Conservation (phyloP, 129 eudicot species). For the Lonicera japonica region DNA sequence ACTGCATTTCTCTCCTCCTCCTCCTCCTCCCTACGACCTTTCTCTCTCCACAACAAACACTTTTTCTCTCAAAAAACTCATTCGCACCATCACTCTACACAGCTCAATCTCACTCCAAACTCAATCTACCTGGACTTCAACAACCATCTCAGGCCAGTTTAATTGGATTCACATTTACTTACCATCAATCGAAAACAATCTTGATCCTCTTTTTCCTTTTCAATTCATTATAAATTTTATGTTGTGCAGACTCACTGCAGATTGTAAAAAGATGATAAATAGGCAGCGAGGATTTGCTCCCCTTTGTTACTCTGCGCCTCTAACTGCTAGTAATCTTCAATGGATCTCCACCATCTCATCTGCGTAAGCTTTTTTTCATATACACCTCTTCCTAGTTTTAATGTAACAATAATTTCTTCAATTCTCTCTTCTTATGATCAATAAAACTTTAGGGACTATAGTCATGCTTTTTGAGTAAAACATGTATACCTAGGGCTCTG, state of each 20-base stretch:
- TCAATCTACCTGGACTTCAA: conserved; percentile 14
- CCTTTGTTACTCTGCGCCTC: conserved; percentile 53
- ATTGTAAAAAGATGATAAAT: conserved; percentile 24
- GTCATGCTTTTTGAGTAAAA: too few relatives aligned
- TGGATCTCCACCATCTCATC: conserved; percentile 60
- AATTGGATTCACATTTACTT: neutral
- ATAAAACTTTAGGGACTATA: too few relatives aligned
- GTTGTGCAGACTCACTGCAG: conserved; percentile 29
- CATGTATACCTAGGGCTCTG: too few relatives aligned
- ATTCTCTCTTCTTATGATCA: too few relatives aligned
- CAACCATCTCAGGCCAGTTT: conserved; percentile 28
- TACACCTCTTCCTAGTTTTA: neutral
- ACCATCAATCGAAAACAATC: neutral
- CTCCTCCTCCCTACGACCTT: conserved; percentile 2
- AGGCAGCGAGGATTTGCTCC: conserved; percentile 28
- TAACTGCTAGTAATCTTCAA: conserved; percentile 51
- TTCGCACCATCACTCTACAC: neutral
- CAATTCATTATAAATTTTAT: neutral
- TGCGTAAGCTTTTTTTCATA: conserved; percentile 32
- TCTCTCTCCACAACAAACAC: conserved; percentile 13
- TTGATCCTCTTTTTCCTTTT: neutral
- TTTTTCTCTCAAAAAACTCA: conserved; percentile 23
- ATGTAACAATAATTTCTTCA: too few relatives aligned
- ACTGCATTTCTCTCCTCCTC: conserved; percentile 30
- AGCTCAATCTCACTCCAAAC: conserved; percentile 8